phyloP scores from a whole-genome alignment of 345 rosid genomes.

The Gossypium sturtianum region DNA sequence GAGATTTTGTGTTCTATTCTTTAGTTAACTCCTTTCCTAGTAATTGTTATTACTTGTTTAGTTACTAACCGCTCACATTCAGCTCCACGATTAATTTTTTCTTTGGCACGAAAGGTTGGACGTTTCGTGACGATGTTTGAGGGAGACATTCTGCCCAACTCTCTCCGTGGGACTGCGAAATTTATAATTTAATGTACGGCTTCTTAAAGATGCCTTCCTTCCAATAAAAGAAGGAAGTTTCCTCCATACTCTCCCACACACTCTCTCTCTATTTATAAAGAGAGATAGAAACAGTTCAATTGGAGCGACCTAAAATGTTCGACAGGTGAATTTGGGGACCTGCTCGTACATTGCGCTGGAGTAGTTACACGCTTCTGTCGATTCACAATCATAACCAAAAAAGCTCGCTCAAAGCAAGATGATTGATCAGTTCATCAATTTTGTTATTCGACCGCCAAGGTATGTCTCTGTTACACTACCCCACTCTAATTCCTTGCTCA shows the following conservation, averaged over 20 bases:
- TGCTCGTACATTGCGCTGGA: slow-evolving; percentile 2
- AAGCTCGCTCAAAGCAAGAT: slow-evolving; percentile 26
- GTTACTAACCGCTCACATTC: neutral
- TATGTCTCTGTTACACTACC: slow-evolving; percentile 20
- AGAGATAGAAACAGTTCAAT: neutral
- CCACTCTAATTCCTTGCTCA: neutral
- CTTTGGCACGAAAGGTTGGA: neutral
- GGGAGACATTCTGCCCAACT: neutral
- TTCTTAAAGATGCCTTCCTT: neutral
- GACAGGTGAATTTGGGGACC: slow-evolving; percentile 13
- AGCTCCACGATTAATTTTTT: neutral
- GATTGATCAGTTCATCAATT: slow-evolving; percentile 98
- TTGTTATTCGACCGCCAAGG: slow-evolving; percentile 99
- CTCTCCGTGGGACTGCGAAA: neutral
- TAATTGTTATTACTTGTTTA: neutral
- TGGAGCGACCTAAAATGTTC: neutral
- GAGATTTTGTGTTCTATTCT: neutral
- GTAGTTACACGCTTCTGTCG: neutral
- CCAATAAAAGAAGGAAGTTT: neutral
- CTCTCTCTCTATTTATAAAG: neutral
- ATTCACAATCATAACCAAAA: slow-evolving; percentile 2
- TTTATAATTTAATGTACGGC: neutral
- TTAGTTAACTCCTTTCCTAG: neutral
- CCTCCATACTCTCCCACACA: neutral
- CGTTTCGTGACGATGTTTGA: neutral